These are phyloP conservation scores for Trichosporon coremiiforme DNA, from an alignment of 1,284 basidiomycete genomes.

Conservation along the genomic window DNA sequence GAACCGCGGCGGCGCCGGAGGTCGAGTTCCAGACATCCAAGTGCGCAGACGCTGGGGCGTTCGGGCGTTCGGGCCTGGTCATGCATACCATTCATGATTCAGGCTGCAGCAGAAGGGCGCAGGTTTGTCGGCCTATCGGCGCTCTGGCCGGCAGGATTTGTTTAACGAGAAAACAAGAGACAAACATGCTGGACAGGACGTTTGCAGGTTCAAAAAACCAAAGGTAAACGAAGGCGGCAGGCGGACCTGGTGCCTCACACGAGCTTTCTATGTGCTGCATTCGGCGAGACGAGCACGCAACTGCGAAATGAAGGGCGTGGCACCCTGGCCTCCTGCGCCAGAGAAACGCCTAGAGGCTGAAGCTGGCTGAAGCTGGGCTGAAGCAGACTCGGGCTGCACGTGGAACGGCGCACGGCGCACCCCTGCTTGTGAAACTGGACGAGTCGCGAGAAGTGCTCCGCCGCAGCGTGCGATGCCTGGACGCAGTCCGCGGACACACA, in stretches of 20 bases:
- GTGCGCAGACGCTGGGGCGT: not conserved
- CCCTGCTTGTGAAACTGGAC: not conserved
- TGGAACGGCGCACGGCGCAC: conserved; percentile 1
- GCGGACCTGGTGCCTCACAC: not conserved
- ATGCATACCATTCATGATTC: not conserved
- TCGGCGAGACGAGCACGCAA: not conserved
- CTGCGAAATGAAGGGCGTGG: not conserved
- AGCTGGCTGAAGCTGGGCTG: not conserved
- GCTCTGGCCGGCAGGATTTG: too few relatives aligned
- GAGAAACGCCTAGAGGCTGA: not conserved
- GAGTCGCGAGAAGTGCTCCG: too few relatives aligned
- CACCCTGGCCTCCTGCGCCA: too few relatives aligned
- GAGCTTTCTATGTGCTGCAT: not conserved
- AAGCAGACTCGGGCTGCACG: not conserved
- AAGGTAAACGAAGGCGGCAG: too few relatives aligned
- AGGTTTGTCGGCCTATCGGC: too few relatives aligned
- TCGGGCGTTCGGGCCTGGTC: not conserved
- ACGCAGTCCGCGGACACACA: not conserved
- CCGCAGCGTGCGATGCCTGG: not conserved
- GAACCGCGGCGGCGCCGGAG: not conserved
- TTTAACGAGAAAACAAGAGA: not conserved
- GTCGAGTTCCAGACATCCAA: too few relatives aligned
- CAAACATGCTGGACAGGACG: not conserved
- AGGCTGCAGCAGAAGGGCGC: too few relatives aligned
- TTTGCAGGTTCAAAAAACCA: not conserved